These are phyloP conservation scores for Didymella segeticola DNA, from an alignment of 2,329 filamentous ascomycete genomes.

Conservation along the genomic window DNA sequence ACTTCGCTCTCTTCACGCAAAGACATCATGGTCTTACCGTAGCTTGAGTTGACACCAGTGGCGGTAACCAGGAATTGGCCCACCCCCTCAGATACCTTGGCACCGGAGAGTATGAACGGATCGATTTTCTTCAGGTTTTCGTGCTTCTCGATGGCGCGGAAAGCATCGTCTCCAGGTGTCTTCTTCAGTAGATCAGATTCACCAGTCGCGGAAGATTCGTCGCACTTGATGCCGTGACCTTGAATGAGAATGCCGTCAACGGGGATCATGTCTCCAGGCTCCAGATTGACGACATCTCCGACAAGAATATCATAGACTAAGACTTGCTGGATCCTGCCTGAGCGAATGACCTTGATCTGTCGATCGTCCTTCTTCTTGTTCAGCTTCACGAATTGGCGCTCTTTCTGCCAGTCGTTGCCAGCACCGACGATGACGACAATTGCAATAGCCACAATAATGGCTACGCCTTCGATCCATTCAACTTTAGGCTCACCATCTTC, in stretches of 20 bases:
- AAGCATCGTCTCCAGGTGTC: conserved; percentile 69
- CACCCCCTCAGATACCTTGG: conserved; percentile 77
- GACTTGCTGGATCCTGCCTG: conserved; percentile 70
- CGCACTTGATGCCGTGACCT: conserved; percentile 71
- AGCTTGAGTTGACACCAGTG: conserved; percentile 74
- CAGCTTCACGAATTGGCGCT: conserved; percentile 79
- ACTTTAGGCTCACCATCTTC: conserved; percentile 61
- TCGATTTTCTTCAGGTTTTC: conserved; percentile 72
- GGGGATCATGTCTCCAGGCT: conserved; percentile 73
- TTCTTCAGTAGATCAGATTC: conserved; percentile 78
- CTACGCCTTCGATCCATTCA: conserved; percentile 83
- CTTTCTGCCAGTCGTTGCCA: conserved; percentile 84
- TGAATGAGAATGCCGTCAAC: conserved; percentile 74
- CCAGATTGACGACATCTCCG: conserved; percentile 74
- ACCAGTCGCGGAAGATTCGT: conserved; percentile 76
- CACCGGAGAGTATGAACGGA: conserved; percentile 87
- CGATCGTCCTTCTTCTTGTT: conserved; percentile 82
- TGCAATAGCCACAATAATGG: conserved; percentile 77
- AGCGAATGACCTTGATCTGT: conserved; percentile 76
- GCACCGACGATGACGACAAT: conserved; percentile 79
- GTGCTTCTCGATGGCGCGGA: conserved; percentile 67
- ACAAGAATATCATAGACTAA: conserved; percentile 72
- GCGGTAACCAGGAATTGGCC: conserved; percentile 79
- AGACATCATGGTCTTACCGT: conserved; percentile 80
- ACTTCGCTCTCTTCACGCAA: conserved; percentile 78